Percentiles rank a stretch among this genome's conserved stretches.
These are phyloP conservation scores for Lentinula boryana DNA, from an alignment of 768 basidiomycete genomes.

Conservation along the genomic window DNA sequence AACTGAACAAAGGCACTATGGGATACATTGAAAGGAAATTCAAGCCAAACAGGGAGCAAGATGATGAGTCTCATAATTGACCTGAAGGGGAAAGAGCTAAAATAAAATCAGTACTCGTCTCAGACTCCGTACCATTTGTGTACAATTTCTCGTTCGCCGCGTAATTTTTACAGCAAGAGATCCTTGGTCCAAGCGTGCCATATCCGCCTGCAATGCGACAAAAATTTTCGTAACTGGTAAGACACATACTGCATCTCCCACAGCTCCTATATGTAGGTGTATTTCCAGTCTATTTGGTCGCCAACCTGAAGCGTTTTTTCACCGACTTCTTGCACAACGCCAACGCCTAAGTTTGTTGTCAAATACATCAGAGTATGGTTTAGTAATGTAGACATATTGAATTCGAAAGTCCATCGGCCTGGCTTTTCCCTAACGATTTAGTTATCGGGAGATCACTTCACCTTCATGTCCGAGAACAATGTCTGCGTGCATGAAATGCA, in stretches of 20 bases:
- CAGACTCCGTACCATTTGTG: too few species aligned
- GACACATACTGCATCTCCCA: constrained; percentile 24
- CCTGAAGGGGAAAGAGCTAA: too few species aligned
- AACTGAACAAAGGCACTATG: too few species aligned
- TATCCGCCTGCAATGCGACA: constrained; percentile 11
- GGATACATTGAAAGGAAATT: too few species aligned
- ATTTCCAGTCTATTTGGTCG: constrained; percentile 31
- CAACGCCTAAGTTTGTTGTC: constrained; percentile 11
- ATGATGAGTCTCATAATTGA: too few species aligned
- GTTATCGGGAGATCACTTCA: not conserved
- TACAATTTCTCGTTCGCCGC: too few species aligned
- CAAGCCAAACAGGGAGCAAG: too few species aligned
- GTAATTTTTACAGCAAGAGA: too few species aligned
- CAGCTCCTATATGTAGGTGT: constrained; percentile 25
- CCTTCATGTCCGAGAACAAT: constrained; percentile 36
- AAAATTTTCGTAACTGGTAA: constrained; percentile 23
- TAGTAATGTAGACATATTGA: not conserved
- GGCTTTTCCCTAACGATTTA: not conserved
- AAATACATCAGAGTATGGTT: not conserved
- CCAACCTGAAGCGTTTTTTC: constrained; percentile 16
- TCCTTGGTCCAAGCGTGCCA: constrained; percentile 22
- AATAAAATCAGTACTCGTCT: too few species aligned
- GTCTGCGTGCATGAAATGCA: constrained; percentile 22
- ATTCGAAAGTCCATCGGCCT: not conserved
- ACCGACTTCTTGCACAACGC: constrained; percentile 26